Evolutionary conservation across 2,329 filamentous ascomycete species (phyloP), one percentile per base, ranked within the genome.

Genomic region (Fusarium equiseti): DNA sequence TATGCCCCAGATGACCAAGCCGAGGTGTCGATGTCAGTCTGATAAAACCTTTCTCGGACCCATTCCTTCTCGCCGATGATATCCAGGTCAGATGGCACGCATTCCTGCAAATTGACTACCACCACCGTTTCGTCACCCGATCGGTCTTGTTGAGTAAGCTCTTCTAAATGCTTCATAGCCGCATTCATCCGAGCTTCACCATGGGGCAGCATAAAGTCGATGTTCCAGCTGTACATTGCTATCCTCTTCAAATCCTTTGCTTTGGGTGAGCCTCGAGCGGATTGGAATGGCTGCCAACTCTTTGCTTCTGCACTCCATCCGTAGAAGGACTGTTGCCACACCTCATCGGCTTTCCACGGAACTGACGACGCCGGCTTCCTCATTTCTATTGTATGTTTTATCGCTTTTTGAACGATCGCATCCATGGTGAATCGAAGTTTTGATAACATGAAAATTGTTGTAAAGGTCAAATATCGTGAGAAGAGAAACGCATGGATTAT

Each of bases 91-190:
- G 79, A 78, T 0, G 73, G 66, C 9, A 80, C 77, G 80, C 87
- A 88, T 73, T 89, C 87, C 67, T 88, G 85, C 3, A 89, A 76
- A 73, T 85, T 84, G 61, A 88, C 80, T 7, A 87, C 75, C 4
- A 76, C 64, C 1, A 83, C 76, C 8, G 62, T 66, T 31, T 26
- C 18, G 49, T 59, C 15, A 57, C 45, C 54, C 8, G 49, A 44
- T 11, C 65, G 55, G 20, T 66, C 38, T 13, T 50, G 46, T 9
- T n/a, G 53, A 49, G 35, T 54, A 10, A 62, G 62, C 43, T 22
- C 48, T 24, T 51, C 62, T 18, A 81, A 66, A 43, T 81, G 63
- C 13, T 74, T 68, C 10, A 81, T 69, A 0, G 77, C 80, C 3
- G 76, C 66, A 10, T 72, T 71, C 78, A 81, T 81, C 1, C 80